phyloP scores from a whole-genome alignment of 352 stramenopile genomes.

The Thalassiosira exigua region DNA sequence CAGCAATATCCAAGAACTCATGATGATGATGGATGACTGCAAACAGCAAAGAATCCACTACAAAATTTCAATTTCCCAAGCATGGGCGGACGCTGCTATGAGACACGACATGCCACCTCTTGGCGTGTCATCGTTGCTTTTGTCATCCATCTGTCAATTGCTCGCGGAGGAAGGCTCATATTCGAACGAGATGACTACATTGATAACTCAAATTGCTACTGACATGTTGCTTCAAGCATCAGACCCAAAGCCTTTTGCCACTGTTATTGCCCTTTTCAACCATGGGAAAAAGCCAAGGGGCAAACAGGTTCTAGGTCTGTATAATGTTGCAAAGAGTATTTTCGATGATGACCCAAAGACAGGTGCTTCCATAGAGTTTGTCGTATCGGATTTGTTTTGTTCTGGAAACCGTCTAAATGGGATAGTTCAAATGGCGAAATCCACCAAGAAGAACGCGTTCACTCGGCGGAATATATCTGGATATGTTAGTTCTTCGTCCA shows the following conservation, averaged over 20 bases:
- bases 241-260: constrained; percentile 36
- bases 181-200: constrained; percentile 26
- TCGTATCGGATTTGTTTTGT: constrained; percentile 31
- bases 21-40: constrained; percentile 28
- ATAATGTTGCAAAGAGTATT: constrained; percentile 32
- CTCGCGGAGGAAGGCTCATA: constrained; percentile 4
- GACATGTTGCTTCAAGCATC: constrained; percentile 43
- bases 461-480: too few species aligned
- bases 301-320: constrained; percentile 14
- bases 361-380: constrained; percentile 13
- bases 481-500: background rate
- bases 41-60: constrained; percentile 43
- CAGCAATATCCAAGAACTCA: constrained; percentile 44
- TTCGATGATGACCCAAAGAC: constrained; percentile 19
- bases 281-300: background rate
- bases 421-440: too few species aligned
- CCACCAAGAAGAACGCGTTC: too few species aligned
- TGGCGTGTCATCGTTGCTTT: constrained; percentile 39
- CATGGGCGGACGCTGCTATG: constrained; percentile 26
- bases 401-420: constrained; percentile 9
- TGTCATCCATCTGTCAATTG: constrained; percentile 34
- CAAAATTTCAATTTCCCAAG: constrained; percentile 50
- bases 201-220: constrained; percentile 41
- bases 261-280: constrained; percentile 26
- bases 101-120: constrained; percentile 28